These are phyloP conservation scores for Chenopodium album DNA, from an alignment of 148 eudicot species.

Conservation along the genomic window DNA sequence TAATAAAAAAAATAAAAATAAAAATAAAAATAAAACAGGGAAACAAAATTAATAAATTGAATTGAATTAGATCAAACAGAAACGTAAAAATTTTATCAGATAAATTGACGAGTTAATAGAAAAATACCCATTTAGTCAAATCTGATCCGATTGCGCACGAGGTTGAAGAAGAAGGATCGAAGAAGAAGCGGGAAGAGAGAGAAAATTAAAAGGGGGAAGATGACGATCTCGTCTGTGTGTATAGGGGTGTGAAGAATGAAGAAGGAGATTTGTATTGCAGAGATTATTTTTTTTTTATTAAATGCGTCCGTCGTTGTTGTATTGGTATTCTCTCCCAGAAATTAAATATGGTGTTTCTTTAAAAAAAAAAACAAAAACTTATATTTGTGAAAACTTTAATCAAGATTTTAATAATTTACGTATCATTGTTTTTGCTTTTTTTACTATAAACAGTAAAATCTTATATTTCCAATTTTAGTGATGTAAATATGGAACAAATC, in stretches of 20 bases:
- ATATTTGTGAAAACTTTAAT: too few relatives aligned
- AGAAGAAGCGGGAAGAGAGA: not conserved
- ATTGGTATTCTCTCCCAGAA: not conserved
- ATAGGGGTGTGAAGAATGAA: not conserved
- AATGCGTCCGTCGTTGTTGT: not conserved
- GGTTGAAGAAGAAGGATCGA: not conserved
- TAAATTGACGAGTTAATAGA: not conserved
- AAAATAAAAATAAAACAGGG: not conserved
- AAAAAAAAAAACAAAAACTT: not conserved
- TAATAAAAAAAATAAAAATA: not conserved
- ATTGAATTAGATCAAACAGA: slow-evolving; percentile 18
- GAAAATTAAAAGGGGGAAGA: not conserved
- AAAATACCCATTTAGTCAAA: slow-evolving; percentile 31
- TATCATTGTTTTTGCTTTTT: not conserved
- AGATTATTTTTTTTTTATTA: not conserved
- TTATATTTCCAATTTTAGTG: not conserved
- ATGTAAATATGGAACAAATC: not conserved
- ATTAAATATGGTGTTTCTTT: not conserved
- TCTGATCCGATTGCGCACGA: not conserved
- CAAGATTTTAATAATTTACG: too few relatives aligned
- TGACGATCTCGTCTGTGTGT: slow-evolving; percentile 3
- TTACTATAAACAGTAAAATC: not conserved
- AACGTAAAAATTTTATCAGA: not conserved
- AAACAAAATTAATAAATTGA: not conserved
- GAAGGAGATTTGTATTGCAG: not conserved